phyloP scores from a whole-genome alignment of 192 early-diverging fungal species.

The Entrophospora sp. region DNA sequence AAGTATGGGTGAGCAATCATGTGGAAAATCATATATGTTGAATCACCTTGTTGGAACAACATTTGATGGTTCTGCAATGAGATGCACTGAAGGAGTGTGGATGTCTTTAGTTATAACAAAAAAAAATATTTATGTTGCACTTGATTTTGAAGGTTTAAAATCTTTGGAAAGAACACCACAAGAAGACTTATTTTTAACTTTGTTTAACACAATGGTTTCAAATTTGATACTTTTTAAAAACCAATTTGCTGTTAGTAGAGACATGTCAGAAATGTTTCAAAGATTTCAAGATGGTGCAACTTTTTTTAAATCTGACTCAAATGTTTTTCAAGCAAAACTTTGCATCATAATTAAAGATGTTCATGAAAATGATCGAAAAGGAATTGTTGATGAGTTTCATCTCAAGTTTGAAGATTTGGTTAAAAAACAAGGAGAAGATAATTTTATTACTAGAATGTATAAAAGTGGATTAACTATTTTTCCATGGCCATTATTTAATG shows the following conservation, averaged over 20 bases:
- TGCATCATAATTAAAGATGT: slow-evolving; percentile 18
- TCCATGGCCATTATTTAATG: slow-evolving; percentile 23
- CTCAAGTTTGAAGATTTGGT: background rate
- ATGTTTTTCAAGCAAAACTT: slow-evolving; percentile 12
- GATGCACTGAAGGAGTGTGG: slow-evolving; percentile 21
- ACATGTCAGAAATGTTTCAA: slow-evolving; percentile 23
- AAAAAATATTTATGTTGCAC: slow-evolving; percentile 13
- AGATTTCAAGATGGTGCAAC: slow-evolving; percentile 16
- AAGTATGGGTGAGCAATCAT: slow-evolving; percentile 20
- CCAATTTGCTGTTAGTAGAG: slow-evolving; percentile 10
- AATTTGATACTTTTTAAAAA: slow-evolving; percentile 9
- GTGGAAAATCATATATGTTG: slow-evolving; percentile 18
- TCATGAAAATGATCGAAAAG: background rate
- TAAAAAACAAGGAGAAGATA: slow-evolving; percentile 11
- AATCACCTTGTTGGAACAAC: slow-evolving; percentile 14
- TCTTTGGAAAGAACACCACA: slow-evolving; percentile 13
- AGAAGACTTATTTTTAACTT: background rate
- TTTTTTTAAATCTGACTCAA: background rate
- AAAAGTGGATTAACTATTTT: background rate
- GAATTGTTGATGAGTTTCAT: slow-evolving; percentile 3
- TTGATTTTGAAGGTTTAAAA: slow-evolving; percentile 20
- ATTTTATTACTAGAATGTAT: slow-evolving; percentile 20
- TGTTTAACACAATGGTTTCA: background rate
- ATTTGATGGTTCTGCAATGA: slow-evolving; percentile 19
- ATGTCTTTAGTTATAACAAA: slow-evolving; percentile 12